A percentile compares a stretch with the other conserved stretches of the same genome.
Conservation (phyloP, 2,329 filamentous ascomycete species). For the Cordyceps javanica region DNA sequence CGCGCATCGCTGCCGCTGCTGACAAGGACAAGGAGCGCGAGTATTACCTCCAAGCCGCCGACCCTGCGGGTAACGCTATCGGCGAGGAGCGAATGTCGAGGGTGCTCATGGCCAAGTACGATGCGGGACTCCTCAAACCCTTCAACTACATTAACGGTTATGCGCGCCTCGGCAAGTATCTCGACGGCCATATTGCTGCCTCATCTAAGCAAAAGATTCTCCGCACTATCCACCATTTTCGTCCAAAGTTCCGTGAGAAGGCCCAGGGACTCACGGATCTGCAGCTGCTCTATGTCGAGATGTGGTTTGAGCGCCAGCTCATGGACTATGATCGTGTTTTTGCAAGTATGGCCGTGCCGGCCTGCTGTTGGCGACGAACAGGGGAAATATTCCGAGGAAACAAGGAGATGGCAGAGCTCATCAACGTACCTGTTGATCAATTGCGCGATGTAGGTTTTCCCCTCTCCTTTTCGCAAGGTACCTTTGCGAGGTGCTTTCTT, state of each 20-base stretch:
- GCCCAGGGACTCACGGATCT: slow-evolving; percentile 89
- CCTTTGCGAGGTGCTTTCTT: too few relatives aligned
- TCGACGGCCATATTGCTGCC: slow-evolving; percentile 80
- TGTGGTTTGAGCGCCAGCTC: slow-evolving; percentile 96
- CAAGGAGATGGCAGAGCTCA: slow-evolving; percentile 96
- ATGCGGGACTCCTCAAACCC: slow-evolving; percentile 86
- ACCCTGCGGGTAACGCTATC: slow-evolving; percentile 77
- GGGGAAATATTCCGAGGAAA: slow-evolving; percentile 97
- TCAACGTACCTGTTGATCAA: slow-evolving; percentile 85
- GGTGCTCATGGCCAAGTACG: slow-evolving; percentile 89
- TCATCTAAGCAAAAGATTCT: slow-evolving; percentile 85
- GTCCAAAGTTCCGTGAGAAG: slow-evolving; percentile 92
- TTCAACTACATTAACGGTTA: slow-evolving; percentile 99
- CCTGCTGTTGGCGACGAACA: slow-evolving; percentile 93
- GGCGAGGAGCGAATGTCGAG: slow-evolving; percentile 95
- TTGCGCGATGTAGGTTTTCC: slow-evolving; percentile 71
- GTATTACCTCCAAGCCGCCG: slow-evolving; percentile 95
- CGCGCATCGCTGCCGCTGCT: slow-evolving; percentile 53
- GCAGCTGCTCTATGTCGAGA: slow-evolving; percentile 90
- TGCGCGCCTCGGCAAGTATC: slow-evolving; percentile 79
- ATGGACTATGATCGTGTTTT: slow-evolving; percentile 99
- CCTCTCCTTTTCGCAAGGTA: neutral
- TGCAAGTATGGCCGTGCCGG: slow-evolving; percentile 96
- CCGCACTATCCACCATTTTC: slow-evolving; percentile 83
- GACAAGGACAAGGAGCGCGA: slow-evolving; percentile 76